Base-by-base conservation (phyloP, 495 filamentous ascomycete genomes). In the Podospora bellae-mahoneyi region DNA sequence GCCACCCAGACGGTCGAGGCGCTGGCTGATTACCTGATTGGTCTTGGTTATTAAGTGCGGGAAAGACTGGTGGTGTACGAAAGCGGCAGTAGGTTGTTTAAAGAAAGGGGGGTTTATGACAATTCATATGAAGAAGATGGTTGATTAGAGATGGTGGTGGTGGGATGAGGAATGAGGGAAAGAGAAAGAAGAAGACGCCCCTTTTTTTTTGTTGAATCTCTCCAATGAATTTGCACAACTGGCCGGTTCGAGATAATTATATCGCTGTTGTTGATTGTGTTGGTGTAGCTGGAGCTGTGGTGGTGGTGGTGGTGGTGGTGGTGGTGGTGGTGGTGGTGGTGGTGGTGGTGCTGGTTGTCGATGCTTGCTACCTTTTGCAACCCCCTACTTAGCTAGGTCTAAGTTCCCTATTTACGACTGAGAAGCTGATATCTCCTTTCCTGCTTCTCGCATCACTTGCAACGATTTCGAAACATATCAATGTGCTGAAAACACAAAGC, bases 1-100 rank as follows among this genome's bases (percentile, higher is more conserved):
- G 84, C 90, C 61, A 85, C 86, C 61, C 84, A 79, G 70, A 84
- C 84, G 20, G 86, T 90, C 67, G 89, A 90, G 82, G 78, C 86
- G 65, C 82, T 94, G 68, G 90, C 82, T 55, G 92, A 94, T 72
- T 93, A 94, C 78, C 82, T 94, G 68, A 85, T 89, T 71, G 82
- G 84, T 64, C 77, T 81, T 27, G 89, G 89, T 27, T 94, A 93
- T 81, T 94, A 87, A 77, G 62, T 27, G 20, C 20, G 60, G 23
- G 34, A 28, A 60, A 5, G 26, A 27, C 3, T 59, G 18, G n/a
- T 3, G 19, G 26, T 7, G 4, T 30, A 55, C 0, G 64, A 57
- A 23, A 20, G 62, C 10, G 26, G 62, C 10, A 10, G 44, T 54
- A 7, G 32, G 64, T 53, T 61, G 27, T 54, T 60, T 64, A 27